Percentiles rank a stretch among this genome's conserved stretches.
These are phyloP conservation scores for Alternaria atra DNA, from an alignment of 2,329 filamentous ascomycete genomes.

Conservation along the genomic window DNA sequence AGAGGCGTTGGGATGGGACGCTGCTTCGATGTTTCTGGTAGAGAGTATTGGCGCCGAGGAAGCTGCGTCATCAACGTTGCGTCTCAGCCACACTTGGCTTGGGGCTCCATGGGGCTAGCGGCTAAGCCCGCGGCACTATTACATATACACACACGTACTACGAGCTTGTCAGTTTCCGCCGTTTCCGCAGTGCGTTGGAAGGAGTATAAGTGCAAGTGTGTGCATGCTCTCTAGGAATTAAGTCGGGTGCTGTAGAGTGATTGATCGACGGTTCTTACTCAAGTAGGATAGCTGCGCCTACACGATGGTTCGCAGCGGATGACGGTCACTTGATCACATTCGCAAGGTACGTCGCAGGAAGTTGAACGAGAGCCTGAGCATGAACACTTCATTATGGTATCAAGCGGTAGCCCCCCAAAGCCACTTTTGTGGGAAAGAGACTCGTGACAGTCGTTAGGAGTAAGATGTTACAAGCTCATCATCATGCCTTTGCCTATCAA, in stretches of 20 bases:
- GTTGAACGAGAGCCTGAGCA: not conserved
- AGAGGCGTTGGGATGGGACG: not conserved
- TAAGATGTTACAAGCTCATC: constrained; percentile 11
- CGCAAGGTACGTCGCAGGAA: not conserved
- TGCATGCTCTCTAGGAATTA: not conserved
- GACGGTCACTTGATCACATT: not conserved
- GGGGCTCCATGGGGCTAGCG: constrained; percentile 6
- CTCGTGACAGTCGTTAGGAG: constrained; percentile 33
- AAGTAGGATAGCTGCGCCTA: not conserved
- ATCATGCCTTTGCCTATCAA: not conserved
- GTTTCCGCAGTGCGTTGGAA: not conserved
- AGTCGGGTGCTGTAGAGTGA: not conserved
- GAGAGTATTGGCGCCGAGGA: constrained; percentile 16
- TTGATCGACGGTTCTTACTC: not conserved
- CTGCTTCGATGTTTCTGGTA: not conserved
- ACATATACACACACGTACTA: not conserved
- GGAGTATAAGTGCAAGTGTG: not conserved
- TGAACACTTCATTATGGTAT: constrained; percentile 22
- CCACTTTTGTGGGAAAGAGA: constrained; percentile 34
- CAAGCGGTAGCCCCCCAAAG: constrained; percentile 18
- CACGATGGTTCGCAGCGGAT: not conserved
- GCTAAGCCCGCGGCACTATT: not conserved
- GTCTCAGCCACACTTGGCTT: constrained; percentile 18
- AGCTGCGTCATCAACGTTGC: constrained; percentile 16
- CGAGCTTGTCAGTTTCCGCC: not conserved